These are phyloP conservation scores for Arthrocladium fulminans DNA, from an alignment of 2,329 filamentous ascomycete species.

Conservation along the genomic window DNA sequence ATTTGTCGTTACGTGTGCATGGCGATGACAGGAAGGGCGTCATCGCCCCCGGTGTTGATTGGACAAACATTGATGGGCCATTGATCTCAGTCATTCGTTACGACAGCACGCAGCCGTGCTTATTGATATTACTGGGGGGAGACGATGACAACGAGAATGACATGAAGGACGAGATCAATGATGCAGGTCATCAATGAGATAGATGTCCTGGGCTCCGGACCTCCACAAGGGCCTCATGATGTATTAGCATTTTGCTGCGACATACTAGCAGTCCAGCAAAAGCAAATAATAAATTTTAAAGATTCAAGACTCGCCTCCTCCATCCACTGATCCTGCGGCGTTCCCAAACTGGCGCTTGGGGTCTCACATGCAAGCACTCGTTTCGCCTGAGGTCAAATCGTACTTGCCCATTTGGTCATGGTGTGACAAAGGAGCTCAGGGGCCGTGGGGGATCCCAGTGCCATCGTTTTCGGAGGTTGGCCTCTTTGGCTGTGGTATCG, in stretches of 20 bases:
- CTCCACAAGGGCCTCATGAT: too few species aligned
- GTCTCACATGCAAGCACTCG: background rate
- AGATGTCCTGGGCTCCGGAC: background rate
- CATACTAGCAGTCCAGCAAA: too few species aligned
- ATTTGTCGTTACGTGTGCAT: background rate
- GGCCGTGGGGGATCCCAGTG: too few species aligned
- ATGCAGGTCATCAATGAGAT: background rate
- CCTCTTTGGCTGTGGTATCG: background rate
- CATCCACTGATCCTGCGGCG: background rate
- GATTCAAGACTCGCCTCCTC: background rate
- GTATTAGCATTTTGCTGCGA: background rate
- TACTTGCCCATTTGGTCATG: background rate
- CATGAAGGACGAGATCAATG: background rate
- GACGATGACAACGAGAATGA: background rate
- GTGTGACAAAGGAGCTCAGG: background rate
- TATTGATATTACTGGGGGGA: background rate
- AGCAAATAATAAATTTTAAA: too few species aligned
- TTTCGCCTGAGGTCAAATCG: background rate
- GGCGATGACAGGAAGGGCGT: background rate
- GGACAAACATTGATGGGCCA: background rate
- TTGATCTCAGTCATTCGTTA: background rate
- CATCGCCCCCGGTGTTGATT: background rate
- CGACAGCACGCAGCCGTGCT: slow-evolving; percentile 4
- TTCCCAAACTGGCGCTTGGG: too few species aligned
- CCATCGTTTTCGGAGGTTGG: background rate